Evolutionary conservation across 805 yeast genomes (phyloP).

Genomic region (Jamesozyma rosinii): DNA sequence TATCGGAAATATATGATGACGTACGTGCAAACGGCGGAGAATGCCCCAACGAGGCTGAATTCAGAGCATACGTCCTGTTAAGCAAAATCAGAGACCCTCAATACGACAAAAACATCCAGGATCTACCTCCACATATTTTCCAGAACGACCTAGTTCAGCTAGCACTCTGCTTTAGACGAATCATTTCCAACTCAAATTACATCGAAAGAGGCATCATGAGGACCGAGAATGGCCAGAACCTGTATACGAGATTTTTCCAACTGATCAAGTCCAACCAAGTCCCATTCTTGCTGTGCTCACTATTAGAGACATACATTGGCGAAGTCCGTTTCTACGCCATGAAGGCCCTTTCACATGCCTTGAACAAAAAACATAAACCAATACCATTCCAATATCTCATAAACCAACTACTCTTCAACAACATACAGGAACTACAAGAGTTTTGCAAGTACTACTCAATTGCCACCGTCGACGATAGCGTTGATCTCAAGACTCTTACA

Average conservation of each 20-base stretch:
- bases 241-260: slow-evolving; percentile 57
- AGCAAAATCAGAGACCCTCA: slow-evolving; percentile 80
- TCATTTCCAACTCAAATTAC: slow-evolving; percentile 54
- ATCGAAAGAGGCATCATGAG: slow-evolving; percentile 45
- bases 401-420: slow-evolving; percentile 57
- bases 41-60: slow-evolving; percentile 84
- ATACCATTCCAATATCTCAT: slow-evolving; percentile 42
- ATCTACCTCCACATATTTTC: slow-evolving; percentile 50
- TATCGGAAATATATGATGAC: slow-evolving; percentile 79
- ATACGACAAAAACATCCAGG: slow-evolving; percentile 64
- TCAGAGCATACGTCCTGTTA: slow-evolving; percentile 76
- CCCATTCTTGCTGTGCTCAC: slow-evolving; percentile 63
- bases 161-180: slow-evolving; percentile 61
- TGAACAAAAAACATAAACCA: slow-evolving; percentile 64
- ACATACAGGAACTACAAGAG: slow-evolving; percentile 39
- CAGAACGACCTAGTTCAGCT: slow-evolving; percentile 50
- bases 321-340: slow-evolving; percentile 70
- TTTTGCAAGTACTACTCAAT: slow-evolving; percentile 62
- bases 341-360: slow-evolving; percentile 52
- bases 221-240: slow-evolving; percentile 49
- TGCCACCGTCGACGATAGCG: slow-evolving; percentile 34
- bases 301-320: slow-evolving; percentile 71
- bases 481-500: slow-evolving; percentile 38
- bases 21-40: slow-evolving; percentile 57
- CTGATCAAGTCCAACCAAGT: slow-evolving; percentile 40